Conservation (phyloP, 139 green algal species). For the Diplosphaera chodatii region DNA sequence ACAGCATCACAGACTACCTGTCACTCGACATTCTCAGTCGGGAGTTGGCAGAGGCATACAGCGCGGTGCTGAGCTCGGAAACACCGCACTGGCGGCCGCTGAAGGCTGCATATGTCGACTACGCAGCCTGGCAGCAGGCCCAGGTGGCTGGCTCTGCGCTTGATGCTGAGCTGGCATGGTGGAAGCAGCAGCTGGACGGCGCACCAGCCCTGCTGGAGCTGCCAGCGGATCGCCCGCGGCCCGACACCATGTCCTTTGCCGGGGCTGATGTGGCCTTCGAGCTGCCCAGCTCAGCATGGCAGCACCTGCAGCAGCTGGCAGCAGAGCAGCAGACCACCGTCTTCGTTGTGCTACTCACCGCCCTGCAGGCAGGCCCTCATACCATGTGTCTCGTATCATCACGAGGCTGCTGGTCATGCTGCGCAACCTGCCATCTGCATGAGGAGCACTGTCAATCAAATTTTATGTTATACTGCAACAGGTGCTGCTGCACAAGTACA, state of each 20-base stretch:
- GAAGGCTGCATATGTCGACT: not conserved
- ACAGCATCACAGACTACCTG: not conserved
- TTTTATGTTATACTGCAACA: too few relatives aligned
- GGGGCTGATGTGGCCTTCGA: not conserved
- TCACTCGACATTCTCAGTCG: not conserved
- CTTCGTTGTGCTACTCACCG: not conserved
- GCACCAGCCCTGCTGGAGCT: not conserved
- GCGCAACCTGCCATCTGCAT: not conserved
- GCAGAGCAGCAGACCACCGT: not conserved
- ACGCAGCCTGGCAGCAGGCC: not conserved
- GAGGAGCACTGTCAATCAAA: too few relatives aligned
- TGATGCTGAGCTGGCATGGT: not conserved
- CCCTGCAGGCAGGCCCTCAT: not conserved
- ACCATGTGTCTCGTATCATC: too few relatives aligned
- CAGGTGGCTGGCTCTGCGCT: not conserved
- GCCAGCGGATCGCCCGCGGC: not conserved
- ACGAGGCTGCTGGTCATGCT: too few relatives aligned
- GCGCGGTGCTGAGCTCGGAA: not conserved
- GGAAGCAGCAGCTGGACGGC: not conserved
- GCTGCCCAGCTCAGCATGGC: not conserved
- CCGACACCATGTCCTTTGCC: not conserved
- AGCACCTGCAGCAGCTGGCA: not conserved
- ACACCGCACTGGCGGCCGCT: not conserved
- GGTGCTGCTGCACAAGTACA: not conserved
- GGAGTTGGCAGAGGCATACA: not conserved